Evolutionary conservation across 306 rosid species (phyloP).

Genomic region (Cucumis cinereus): DNA sequence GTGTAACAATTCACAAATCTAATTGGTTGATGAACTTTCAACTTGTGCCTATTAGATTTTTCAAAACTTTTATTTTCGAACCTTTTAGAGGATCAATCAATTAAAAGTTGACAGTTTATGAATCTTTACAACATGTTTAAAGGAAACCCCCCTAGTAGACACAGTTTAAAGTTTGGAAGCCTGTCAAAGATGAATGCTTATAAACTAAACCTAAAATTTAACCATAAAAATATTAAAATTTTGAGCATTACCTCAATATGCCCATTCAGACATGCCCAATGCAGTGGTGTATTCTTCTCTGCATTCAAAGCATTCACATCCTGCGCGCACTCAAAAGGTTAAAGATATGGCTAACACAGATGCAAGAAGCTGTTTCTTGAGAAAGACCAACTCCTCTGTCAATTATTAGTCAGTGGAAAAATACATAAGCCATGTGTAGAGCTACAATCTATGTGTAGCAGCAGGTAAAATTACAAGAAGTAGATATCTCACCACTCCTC

Average conservation of each 20-base stretch:
- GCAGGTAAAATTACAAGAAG: not conserved
- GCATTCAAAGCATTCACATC: conserved; percentile 58
- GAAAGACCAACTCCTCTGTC: not conserved
- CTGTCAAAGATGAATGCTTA: not conserved
- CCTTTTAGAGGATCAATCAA: not conserved
- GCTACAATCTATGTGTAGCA: too few relatives aligned
- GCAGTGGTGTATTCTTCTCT: conserved; percentile 80
- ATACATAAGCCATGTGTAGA: not conserved
- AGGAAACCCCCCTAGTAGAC: too few relatives aligned
- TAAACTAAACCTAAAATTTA: not conserved
- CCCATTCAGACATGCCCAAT: conserved; percentile 99
- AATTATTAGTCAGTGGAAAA: not conserved
- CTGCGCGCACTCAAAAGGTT: conserved; percentile 22
- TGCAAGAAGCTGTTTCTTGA: not conserved
- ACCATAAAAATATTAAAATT: too few relatives aligned
- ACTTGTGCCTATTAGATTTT: too few relatives aligned
- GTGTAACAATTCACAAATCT: too few relatives aligned
- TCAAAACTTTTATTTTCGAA: too few relatives aligned
- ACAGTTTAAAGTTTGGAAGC: not conserved
- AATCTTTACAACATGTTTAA: too few relatives aligned
- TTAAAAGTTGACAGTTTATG: not conserved
- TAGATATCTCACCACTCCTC: conserved; percentile 49
- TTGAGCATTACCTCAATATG: conserved; percentile 49
- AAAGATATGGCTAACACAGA: not conserved
- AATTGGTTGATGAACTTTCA: too few relatives aligned